phyloP scores from a whole-genome alignment of 1,139 yeast genomes.

The Blastobotrys serpentis region DNA sequence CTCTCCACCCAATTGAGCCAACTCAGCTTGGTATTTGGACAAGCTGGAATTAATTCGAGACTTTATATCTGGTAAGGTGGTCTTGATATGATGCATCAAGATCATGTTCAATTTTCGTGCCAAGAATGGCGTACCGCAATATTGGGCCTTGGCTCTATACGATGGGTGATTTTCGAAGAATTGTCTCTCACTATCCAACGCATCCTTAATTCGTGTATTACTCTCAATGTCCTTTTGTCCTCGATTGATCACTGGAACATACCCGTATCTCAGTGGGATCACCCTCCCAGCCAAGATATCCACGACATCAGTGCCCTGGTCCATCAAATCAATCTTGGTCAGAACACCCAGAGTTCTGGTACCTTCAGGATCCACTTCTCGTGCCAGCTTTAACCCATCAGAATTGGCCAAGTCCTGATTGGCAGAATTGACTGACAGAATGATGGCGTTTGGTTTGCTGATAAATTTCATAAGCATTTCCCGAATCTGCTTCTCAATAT shows the following conservation, averaged over 20 bases:
- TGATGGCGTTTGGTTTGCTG: conserved; percentile 93
- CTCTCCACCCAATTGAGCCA: conserved; percentile 70
- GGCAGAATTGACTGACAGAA: conserved; percentile 93
- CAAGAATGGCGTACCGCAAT: conserved; percentile 95
- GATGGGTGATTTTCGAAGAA: conserved; percentile 92
- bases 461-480: conserved; percentile 94
- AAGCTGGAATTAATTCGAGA: conserved; percentile 85
- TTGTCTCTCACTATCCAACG: conserved; percentile 72
- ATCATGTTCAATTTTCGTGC: conserved; percentile 92
- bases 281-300: conserved; percentile 96
- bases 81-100: conserved; percentile 87
- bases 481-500: conserved; percentile 89
- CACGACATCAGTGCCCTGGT: conserved; percentile 95
- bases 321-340: conserved; percentile 97
- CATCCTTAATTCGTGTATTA: conserved; percentile 83
- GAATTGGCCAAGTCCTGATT: conserved; percentile 97
- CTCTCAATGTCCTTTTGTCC: conserved; percentile 94
- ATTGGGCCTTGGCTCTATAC: conserved; percentile 87
- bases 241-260: conserved; percentile 95
- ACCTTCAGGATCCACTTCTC: conserved; percentile 99
- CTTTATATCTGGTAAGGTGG: conserved; percentile 94
- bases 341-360: conserved; percentile 94
- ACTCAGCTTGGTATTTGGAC: conserved; percentile 82
- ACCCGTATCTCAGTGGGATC: conserved; percentile 93
- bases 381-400: conserved; percentile 92